Percentiles rank a stretch among this genome's conserved stretches.
Conservation (phyloP, 768 basidiomycete species). For the Tricholoma sp. region DNA sequence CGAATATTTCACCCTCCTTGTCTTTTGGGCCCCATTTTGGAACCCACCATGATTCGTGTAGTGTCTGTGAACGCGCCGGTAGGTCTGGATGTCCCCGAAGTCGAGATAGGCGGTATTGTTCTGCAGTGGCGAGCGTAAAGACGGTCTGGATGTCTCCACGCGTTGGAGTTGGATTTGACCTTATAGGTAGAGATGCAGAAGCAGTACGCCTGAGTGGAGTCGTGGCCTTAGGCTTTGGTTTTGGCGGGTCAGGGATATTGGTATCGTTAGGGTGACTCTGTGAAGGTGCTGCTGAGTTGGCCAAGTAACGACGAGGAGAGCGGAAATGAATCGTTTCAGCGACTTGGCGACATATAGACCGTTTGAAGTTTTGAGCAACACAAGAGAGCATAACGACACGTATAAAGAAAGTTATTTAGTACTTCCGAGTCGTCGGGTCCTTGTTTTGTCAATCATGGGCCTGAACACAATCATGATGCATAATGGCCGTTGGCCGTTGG, state of each 20-base stretch:
- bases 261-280: not conserved
- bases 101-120: constrained; percentile 68
- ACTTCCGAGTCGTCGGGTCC: no score
- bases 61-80: constrained; percentile 47
- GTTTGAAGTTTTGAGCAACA: not conserved
- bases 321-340: not conserved
- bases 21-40: constrained; percentile 58
- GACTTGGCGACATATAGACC: not conserved
- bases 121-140: constrained; percentile 82
- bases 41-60: constrained; percentile 80
- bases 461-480: no score
- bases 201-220: constrained; percentile 81
- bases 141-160: constrained; percentile 74
- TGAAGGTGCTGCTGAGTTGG: not conserved
- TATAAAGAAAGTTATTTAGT: no score
- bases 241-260: constrained; percentile 24
- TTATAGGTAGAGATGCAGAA: constrained; percentile 79
- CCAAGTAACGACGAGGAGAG: not conserved
- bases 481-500: no score
- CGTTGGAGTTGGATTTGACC: constrained; percentile 82
- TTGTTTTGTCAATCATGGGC: no score
- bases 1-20: constrained; percentile 75
- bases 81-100: constrained; percentile 49
- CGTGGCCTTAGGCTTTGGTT: constrained; percentile 75
- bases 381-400: not conserved